Base-by-base conservation (phyloP, 495 filamentous ascomycete genomes). In the Xylaria bambusicola region DNA sequence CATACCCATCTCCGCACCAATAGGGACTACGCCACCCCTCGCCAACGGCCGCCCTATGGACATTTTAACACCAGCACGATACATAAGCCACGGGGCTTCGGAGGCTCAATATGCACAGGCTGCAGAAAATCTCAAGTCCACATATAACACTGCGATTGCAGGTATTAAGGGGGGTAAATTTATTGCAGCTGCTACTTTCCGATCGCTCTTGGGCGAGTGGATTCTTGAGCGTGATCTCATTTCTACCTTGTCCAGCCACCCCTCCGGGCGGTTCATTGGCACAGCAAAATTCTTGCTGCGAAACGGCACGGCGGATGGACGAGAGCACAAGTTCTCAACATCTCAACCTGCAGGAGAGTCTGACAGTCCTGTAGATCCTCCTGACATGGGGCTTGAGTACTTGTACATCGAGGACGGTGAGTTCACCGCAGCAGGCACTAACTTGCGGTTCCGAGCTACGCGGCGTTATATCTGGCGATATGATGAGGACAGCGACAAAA, bases 181-280 rank as follows among this genome's bases (percentile, higher is more conserved):
- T 63, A 75, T 86, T 21, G 73, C 85, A 0, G 71, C 72, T n/a
- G 88, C 87, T 0, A 80, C 88, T 4, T 93, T 93, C 65, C 76
- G 88, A 33, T 88, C 83, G 3, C 72, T 95, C 1, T 87, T 93
- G 6, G 92, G 92, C 4, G 67, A 73, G 18, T 96, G 92, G 92
- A 77, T 66, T 8, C 75, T 88, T 18, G 74, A 77, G 9, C 81
- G 81, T 2, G 74, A 67, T 1, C 69, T 87, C 3, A 64, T 63
- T 24, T 84, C 77, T 47, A 62, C 66, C 6, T 62, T 81, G 3
- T 70, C 75, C 0, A 73, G 73, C 20, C 82, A 80, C 52, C 85
- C 86, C 0, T 84, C 79, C 49, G 88, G 87, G 0, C 81, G 73
- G 23, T 83, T 87, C 24, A 73, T 70, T 10, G 90, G 89, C 12